A percentile compares a stretch with the other conserved stretches of the same genome.
These are phyloP conservation scores for Coemansia erecta DNA, from an alignment of 192 early-diverging fungal species.

Conservation along the genomic window DNA sequence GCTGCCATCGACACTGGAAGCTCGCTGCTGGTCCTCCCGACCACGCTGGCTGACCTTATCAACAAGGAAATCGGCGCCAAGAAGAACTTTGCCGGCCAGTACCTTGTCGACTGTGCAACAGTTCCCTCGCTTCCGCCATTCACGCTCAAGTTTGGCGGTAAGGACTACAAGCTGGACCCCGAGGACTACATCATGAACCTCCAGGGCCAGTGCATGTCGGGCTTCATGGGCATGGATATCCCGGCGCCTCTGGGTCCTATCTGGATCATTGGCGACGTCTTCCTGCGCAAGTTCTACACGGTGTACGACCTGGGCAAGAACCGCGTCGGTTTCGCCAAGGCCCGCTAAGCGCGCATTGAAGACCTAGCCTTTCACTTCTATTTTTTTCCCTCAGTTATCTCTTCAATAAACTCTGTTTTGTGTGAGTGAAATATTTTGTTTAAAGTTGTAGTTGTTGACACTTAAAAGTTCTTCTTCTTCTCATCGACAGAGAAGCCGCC, in stretches of 20 bases:
- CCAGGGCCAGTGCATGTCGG: constrained; percentile 68
- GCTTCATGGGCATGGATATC: constrained; percentile 93
- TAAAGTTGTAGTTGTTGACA: background rate
- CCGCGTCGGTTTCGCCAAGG: constrained; percentile 56
- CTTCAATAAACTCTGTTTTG: constrained; percentile 4
- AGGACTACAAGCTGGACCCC: constrained; percentile 58
- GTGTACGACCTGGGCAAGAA: constrained; percentile 57
- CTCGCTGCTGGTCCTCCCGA: constrained; percentile 79
- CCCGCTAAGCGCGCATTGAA: constrained; percentile 13
- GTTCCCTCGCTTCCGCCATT: constrained; percentile 73
- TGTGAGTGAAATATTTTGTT: background rate
- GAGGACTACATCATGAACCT: constrained; percentile 69
- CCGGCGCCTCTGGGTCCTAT: constrained; percentile 72
- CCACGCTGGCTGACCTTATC: constrained; percentile 78
- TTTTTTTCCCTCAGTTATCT: background rate
- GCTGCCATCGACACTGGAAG: constrained; percentile 93
- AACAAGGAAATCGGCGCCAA: constrained; percentile 89
- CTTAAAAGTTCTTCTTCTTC: constrained; percentile 93
- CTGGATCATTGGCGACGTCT: constrained; percentile 86
- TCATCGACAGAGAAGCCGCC: constrained; percentile 94
- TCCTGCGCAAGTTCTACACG: constrained; percentile 79
- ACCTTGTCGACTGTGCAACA: constrained; percentile 74
- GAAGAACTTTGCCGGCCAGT: constrained; percentile 91
- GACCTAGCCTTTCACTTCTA: background rate
- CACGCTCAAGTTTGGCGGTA: constrained; percentile 73